These are phyloP conservation scores for Aspergillus coremiiformis DNA, from an alignment of 495 filamentous ascomycete genomes.

Conservation along the genomic window DNA sequence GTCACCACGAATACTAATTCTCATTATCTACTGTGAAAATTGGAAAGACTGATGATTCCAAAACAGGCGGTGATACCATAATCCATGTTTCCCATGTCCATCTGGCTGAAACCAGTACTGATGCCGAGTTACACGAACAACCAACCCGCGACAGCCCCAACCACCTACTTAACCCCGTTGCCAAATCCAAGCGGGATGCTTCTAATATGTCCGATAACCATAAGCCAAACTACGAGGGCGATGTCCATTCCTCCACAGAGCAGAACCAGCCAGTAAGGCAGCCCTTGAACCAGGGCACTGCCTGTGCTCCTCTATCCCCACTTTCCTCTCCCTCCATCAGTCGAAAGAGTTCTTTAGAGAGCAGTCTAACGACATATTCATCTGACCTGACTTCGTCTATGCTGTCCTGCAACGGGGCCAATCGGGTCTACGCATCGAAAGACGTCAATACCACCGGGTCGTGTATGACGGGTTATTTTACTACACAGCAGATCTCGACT, in stretches of 20 bases:
- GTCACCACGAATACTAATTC: conserved; percentile 12
- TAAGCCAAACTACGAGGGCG: neutral
- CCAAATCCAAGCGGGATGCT: neutral
- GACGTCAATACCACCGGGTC: conserved; percentile 3
- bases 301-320: conserved; percentile 13
- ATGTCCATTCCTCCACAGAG: neutral
- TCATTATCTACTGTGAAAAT: neutral
- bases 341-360: conserved; percentile 17
- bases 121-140: conserved; percentile 6
- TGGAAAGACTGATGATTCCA: neutral
- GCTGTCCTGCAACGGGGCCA: conserved; percentile 6
- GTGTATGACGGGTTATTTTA: conserved; percentile 14
- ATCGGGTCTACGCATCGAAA: neutral
- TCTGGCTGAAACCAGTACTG: conserved; percentile 11
- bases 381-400: conserved; percentile 11
- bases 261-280: conserved; percentile 5
- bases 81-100: conserved; percentile 22
- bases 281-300: conserved; percentile 2
- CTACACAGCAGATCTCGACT: conserved; percentile 9
- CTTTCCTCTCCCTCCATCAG: conserved; percentile 9
- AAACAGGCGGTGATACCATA: conserved; percentile 16
- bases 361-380: conserved; percentile 11
- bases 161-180: neutral
- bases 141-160: neutral
- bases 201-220: conserved; percentile 20